A percentile compares a stretch with the other conserved stretches of the same genome.
phyloP scores from a whole-genome alignment of 768 basidiomycete species.

The Aureoboletus auriporus region DNA sequence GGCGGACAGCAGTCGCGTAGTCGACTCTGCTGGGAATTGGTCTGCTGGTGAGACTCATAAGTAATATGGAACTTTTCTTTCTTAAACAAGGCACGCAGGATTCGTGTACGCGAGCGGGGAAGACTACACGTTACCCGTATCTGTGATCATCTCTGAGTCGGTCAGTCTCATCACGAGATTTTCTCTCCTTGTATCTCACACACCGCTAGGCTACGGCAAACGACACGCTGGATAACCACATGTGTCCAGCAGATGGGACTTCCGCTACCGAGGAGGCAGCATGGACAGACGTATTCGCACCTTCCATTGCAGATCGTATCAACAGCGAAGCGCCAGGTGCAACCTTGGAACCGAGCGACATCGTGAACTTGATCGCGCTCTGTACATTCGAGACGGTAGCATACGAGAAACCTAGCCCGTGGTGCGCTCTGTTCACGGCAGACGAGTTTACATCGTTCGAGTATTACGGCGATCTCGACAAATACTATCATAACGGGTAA shows the following conservation, averaged over 20 bases:
- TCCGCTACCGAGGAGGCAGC: constrained; percentile 37
- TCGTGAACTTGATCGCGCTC: constrained; percentile 57
- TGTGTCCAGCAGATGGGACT: constrained; percentile 54
- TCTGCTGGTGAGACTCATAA: no score
- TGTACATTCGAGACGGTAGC: constrained; percentile 73
- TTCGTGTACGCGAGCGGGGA: no score
- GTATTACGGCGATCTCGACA: constrained; percentile 64
- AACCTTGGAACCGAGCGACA: constrained; percentile 49
- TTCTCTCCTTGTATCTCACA: background rate
- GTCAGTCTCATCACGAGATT: constrained; percentile 32
- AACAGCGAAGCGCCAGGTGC: constrained; percentile 61
- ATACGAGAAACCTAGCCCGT: constrained; percentile 47
- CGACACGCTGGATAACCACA: constrained; percentile 58
- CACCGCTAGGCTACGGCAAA: constrained; percentile 34
- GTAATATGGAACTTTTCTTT: no score
- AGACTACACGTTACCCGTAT: constrained; percentile 33
- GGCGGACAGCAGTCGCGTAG: no score
- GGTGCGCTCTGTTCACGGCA: constrained; percentile 60
- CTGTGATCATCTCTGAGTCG: constrained; percentile 53
- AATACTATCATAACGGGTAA: constrained; percentile 73
- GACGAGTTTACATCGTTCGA: constrained; percentile 62
- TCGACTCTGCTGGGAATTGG: no score
- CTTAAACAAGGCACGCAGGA: no score
- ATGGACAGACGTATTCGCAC: constrained; percentile 55
- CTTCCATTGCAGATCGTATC: constrained; percentile 51